phyloP scores from a whole-genome alignment of 1,284 basidiomycete species.

The Mycosarcoma maydis region DNA sequence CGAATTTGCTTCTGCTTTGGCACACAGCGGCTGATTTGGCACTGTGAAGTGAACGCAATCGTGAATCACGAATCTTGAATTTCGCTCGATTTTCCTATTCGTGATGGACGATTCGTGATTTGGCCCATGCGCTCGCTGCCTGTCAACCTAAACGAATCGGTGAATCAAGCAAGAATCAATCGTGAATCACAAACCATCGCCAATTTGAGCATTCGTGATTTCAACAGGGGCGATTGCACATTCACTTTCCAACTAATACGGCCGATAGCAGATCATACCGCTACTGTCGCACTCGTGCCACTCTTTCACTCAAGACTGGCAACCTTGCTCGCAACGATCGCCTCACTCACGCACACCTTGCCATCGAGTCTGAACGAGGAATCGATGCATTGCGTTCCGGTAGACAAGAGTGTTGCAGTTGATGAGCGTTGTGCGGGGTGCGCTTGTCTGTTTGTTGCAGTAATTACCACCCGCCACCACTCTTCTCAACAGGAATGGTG shows the following conservation, averaged over 20 bases:
- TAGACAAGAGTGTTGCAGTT: too few species aligned
- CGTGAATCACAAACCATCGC: too few species aligned
- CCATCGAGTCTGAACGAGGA: too few species aligned
- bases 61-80: too few species aligned
- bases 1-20: slow-evolving; percentile 6
- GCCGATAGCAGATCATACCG: slow-evolving; percentile 12
- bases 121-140: slow-evolving; percentile 4
- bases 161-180: too few species aligned
- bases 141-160: too few species aligned
- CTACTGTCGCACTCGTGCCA: background rate
- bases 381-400: too few species aligned
- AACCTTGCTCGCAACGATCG: background rate
- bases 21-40: background rate
- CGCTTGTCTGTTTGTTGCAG: background rate
- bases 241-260: background rate
- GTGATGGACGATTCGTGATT: slow-evolving; percentile 3
- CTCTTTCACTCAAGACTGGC: background rate
- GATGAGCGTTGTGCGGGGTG: background rate
- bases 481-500: slow-evolving; percentile 60
- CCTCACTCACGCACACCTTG: too few species aligned
- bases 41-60: too few species aligned
- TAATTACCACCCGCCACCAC: slow-evolving; percentile 60
- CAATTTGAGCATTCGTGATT: too few species aligned
- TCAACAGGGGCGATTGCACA: slow-evolving; percentile 17
- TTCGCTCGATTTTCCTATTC: too few species aligned